Conservation (phyloP, 2,329 filamentous ascomycete species). For the Trichoderma sp. region DNA sequence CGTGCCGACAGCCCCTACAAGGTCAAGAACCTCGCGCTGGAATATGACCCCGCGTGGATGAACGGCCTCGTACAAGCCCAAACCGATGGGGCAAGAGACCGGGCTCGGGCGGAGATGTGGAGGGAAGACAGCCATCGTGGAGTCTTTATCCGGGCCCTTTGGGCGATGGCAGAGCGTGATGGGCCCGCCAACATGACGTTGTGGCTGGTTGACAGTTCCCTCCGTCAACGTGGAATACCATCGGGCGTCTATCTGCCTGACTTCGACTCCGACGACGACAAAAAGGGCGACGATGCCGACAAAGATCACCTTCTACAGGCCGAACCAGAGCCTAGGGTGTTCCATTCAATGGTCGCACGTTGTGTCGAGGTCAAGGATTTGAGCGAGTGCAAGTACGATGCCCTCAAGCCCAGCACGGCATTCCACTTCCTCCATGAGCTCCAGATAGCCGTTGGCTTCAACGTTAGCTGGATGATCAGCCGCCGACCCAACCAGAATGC, state of each 20-base stretch:
- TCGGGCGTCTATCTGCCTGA: not conserved
- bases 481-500: not conserved
- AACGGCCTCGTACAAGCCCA: too few species aligned
- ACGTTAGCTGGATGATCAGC: not conserved
- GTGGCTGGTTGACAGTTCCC: conserved; percentile 12
- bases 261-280: not conserved
- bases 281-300: not conserved
- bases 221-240: not conserved
- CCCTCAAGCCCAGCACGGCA: not conserved
- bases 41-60: conserved; percentile 11
- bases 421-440: conserved; percentile 16
- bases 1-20: not conserved
- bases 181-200: not conserved
- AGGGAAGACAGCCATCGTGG: not conserved
- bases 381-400: not conserved
- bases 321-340: not conserved
- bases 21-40: not conserved
- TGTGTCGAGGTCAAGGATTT: not conserved
- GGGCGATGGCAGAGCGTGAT: not conserved
- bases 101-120: not conserved
- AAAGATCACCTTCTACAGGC: not conserved
- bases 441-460: not conserved
- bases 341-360: not conserved
- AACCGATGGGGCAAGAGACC: not conserved
- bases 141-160: conserved; percentile 6